Base-by-base conservation (phyloP, 2,329 filamentous ascomycete genomes). In the Amesomyces nigricolor region DNA sequence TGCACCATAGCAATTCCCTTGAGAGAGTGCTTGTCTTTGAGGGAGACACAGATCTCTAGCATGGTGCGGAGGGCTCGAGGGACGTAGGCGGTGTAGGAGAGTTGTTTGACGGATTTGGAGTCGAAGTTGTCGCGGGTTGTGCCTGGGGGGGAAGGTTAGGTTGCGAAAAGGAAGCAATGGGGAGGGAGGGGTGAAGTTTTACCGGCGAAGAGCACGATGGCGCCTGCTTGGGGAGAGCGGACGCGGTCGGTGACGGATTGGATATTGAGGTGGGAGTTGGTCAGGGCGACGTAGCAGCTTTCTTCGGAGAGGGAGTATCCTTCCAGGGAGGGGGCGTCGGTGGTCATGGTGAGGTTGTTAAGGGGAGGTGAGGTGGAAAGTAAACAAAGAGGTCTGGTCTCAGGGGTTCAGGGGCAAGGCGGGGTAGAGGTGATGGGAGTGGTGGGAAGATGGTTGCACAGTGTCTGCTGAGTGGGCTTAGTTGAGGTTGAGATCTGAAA, bases 1-100 rank as follows among this genome's bases (percentile, higher is more conserved):
- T 97, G 94, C 13, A 88, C 78, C 70, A 97, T 88, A 48, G 87
- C 84, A 56, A 97, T 83, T 7, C 83, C 87, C 38, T 81, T 80
- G 16, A 96, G 79, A 0, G 70, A 72, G 68, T 95, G 84, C 62
- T 82, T 83, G 10, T 71, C 65, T 14, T 72, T 70, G 3, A 91
- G 71, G 4, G 75, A 70, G 5, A 75, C 72, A 40, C 83, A 82
- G 63, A 94, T 89, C 17, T 70, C 66, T 44, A 83, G 73, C 73
- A 94, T 84, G 1, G 86, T 86, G 38, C 78, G 76, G 6, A 92
- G 77, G 14, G 89, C 88, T 10, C 86, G 78, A 2, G 85, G 81
- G 11, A 78, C 73, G 71, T 95, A 95, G 8, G 89, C 82, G 16
- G 82, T 83, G 72, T 95, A 95, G 51, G 85, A 76, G 2, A 95